A percentile compares a stretch with the other conserved stretches of the same genome.
These are phyloP conservation scores for Apiosordaria backusii DNA, from an alignment of 495 filamentous ascomycete species.

Conservation along the genomic window DNA sequence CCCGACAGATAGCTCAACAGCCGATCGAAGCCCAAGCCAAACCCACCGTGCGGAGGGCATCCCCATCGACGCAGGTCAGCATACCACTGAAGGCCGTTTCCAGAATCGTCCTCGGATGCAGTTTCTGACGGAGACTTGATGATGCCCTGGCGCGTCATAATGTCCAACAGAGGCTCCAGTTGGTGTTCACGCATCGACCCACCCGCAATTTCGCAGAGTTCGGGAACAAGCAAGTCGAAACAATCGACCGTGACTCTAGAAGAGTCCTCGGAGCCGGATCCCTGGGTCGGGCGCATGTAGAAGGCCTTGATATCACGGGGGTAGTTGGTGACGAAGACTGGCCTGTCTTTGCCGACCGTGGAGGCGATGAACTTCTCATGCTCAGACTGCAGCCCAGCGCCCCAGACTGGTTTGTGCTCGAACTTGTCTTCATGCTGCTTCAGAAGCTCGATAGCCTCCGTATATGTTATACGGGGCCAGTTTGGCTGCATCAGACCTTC, in stretches of 20 bases:
- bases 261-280: slow-evolving; percentile 14
- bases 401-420: slow-evolving; percentile 62
- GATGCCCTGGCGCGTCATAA: slow-evolving; percentile 56
- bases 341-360: slow-evolving; percentile 59
- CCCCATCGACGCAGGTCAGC: slow-evolving; percentile 92
- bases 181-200: slow-evolving; percentile 94
- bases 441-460: slow-evolving; percentile 67
- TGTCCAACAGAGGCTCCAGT: slow-evolving; percentile 60
- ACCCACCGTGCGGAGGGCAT: slow-evolving; percentile 91
- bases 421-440: slow-evolving; percentile 63
- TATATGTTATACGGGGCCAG: slow-evolving; percentile 87
- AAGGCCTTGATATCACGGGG: slow-evolving; percentile 85
- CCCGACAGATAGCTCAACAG: slow-evolving; percentile 83
- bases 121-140: slow-evolving; percentile 13
- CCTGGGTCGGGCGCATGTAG: slow-evolving; percentile 75
- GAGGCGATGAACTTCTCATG: slow-evolving; percentile 88
- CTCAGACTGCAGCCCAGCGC: slow-evolving; percentile 77
- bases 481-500: slow-evolving; percentile 51
- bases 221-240: slow-evolving; percentile 91
- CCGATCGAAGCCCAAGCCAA: slow-evolving; percentile 91
- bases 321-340: slow-evolving; percentile 93
- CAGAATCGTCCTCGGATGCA: slow-evolving; percentile 10
- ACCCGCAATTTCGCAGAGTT: slow-evolving; percentile 83
- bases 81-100: slow-evolving; percentile 75
- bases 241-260: slow-evolving; percentile 72